A percentile compares a stretch with the other conserved stretches of the same genome.
phyloP scores from a whole-genome alignment of 495 filamentous ascomycete species.

The Penicillium psychrofluorescens region DNA sequence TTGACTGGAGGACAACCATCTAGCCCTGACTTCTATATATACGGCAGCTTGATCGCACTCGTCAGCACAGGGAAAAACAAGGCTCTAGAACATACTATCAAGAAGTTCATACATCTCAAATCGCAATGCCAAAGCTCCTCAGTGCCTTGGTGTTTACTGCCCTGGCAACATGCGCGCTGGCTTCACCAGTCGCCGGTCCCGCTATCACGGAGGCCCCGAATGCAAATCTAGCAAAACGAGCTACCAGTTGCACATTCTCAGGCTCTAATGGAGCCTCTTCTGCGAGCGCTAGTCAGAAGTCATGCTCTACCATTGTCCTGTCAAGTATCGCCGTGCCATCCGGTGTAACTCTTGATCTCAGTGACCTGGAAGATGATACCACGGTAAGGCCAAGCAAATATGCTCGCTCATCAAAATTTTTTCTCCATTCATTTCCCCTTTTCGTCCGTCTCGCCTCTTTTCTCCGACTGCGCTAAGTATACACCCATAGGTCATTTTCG shows the following conservation, averaged over 20 bases:
- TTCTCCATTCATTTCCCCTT: too few relatives aligned
- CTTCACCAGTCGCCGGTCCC: constrained; percentile 15
- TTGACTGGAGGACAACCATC: too few relatives aligned
- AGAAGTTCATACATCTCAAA: too few relatives aligned
- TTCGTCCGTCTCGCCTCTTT: too few relatives aligned
- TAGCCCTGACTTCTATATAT: too few relatives aligned
- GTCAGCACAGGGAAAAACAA: too few relatives aligned
- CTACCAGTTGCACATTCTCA: constrained; percentile 13
- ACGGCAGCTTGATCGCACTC: too few relatives aligned
- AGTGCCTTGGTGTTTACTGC: constrained; percentile 4
- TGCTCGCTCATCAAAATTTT: too few relatives aligned
- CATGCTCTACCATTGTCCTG: constrained; percentile 45
- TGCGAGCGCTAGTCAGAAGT: constrained; percentile 35
- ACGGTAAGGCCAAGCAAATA: constrained; percentile 14
- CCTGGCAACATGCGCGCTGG: constrained; percentile 7
- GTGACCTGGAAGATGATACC: constrained; percentile 36
- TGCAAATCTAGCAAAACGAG: constrained; percentile 9
- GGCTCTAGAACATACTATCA: too few relatives aligned
- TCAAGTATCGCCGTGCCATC: constrained; percentile 43
- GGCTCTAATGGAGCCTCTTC: constrained; percentile 18
- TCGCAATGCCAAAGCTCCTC: constrained; percentile 1
- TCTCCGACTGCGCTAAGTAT: too few relatives aligned
- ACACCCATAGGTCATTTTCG: constrained; percentile 37
- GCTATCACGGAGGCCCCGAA: constrained; percentile 16
- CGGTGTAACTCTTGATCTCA: constrained; percentile 45